Evolutionary conservation across 148 eudicot species (phyloP).

Genomic region (Cornus kousa): DNA sequence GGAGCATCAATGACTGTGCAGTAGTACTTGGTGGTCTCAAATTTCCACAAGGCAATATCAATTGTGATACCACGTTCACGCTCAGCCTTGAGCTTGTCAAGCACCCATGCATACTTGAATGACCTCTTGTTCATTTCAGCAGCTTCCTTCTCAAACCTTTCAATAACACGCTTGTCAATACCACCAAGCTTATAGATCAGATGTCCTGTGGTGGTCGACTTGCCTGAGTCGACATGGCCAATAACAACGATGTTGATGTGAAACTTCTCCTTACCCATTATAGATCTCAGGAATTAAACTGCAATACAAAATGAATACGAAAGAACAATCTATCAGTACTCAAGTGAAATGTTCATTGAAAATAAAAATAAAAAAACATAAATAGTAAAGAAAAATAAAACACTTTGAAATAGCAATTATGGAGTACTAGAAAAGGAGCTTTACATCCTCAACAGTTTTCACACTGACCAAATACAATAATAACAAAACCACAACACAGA

Average conservation of each 20-base stretch:
- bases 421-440: too few relatives aligned
- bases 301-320: background rate
- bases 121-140: slow-evolving; percentile 47
- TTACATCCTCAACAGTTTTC: too few relatives aligned
- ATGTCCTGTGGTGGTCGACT: slow-evolving; percentile 36
- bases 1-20: slow-evolving; percentile 49
- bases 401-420: too few relatives aligned
- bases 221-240: slow-evolving; percentile 42
- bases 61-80: slow-evolving; percentile 49
- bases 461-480: too few relatives aligned
- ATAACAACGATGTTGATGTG: slow-evolving; percentile 41
- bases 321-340: too few relatives aligned
- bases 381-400: too few relatives aligned
- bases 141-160: slow-evolving; percentile 45
- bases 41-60: slow-evolving; percentile 43
- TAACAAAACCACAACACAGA: too few relatives aligned
- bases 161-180: slow-evolving; percentile 41
- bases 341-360: too few relatives aligned
- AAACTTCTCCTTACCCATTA: slow-evolving; percentile 39
- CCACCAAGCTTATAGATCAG: slow-evolving; percentile 49
- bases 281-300: background rate
- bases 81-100: slow-evolving; percentile 44
- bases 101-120: slow-evolving; percentile 47
- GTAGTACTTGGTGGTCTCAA: slow-evolving; percentile 48
- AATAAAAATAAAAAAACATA: too few relatives aligned